A percentile compares a stretch with the other conserved stretches of the same genome.
Conservation (phyloP, 108 stramenopile species). For the Nitzschia palea region DNA sequence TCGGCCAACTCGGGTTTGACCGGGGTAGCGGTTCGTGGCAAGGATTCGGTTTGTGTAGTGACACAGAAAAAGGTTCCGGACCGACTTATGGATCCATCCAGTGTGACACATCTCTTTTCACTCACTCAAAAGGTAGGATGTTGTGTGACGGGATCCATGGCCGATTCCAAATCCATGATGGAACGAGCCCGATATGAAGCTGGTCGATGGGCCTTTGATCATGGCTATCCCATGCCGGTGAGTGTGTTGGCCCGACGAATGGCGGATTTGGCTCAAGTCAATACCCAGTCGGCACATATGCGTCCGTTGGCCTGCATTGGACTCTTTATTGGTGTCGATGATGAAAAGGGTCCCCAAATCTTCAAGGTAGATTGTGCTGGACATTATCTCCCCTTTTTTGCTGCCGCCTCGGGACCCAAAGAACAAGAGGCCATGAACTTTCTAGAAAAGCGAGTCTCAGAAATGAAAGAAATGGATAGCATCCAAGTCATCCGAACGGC, state of each 20-base stretch:
- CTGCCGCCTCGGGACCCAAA: conserved; percentile 91
- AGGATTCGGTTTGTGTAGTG: conserved; percentile 87
- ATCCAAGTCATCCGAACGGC: conserved; percentile 82
- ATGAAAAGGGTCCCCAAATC: conserved; percentile 94
- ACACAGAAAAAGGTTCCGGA: conserved; percentile 99
- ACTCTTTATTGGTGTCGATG: conserved; percentile 94
- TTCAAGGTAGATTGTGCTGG: conserved; percentile 99
- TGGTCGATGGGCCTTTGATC: conserved; percentile 92
- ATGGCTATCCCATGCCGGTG: conserved; percentile 94
- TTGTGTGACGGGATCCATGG: conserved; percentile 93
- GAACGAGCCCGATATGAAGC: conserved; percentile 95
- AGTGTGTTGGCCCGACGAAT: conserved; percentile 90
- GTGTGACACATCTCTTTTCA: conserved; percentile 86
- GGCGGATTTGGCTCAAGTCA: conserved; percentile 97
- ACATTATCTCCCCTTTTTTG: conserved; percentile 94
- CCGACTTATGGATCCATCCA: conserved; percentile 89
- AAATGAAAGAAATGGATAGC: conserved; percentile 54
- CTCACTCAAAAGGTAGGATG: conserved; percentile 89
- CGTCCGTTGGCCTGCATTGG: conserved; percentile 91
- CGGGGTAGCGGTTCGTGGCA: conserved; percentile 92
- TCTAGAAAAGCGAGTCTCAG: conserved; percentile 94
- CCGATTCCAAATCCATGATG: conserved; percentile 84
- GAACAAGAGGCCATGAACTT: conserved; percentile 98
- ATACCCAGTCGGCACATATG: conserved; percentile 94
- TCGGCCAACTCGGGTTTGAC: conserved; percentile 94